Conservation (phyloP, 2,329 filamentous ascomycete genomes). For the Pyricularia pennisetigena region DNA sequence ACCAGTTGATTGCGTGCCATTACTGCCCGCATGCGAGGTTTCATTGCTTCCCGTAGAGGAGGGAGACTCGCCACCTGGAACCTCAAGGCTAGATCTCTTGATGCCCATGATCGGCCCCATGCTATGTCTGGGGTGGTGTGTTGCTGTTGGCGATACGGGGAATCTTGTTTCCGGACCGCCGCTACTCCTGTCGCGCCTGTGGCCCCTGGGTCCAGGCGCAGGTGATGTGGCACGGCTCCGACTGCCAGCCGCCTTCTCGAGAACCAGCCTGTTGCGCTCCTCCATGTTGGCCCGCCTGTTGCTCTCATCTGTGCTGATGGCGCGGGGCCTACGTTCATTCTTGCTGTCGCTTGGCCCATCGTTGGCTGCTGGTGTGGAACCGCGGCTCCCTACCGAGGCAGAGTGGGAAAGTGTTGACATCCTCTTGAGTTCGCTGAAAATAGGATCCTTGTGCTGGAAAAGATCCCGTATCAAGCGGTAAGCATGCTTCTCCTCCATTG, state of each 20-base stretch:
- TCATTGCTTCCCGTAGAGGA: conserved; percentile 18
- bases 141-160: conserved; percentile 60
- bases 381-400: conserved; percentile 33
- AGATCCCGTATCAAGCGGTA: conserved; percentile 86
- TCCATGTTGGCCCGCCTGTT: conserved; percentile 91
- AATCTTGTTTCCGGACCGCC: conserved; percentile 69
- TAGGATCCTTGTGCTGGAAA: conserved; percentile 86
- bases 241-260: conserved; percentile 53
- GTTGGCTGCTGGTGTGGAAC: conserved; percentile 25
- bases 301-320: conserved; percentile 91
- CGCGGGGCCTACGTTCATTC: conserved; percentile 58
- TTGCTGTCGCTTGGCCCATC: conserved; percentile 6
- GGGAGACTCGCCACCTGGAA: conserved; percentile 46
- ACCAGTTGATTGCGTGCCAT: conserved; percentile 10
- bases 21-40: conserved; percentile 19
- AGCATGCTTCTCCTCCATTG: conserved; percentile 89
- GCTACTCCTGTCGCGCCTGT: conserved; percentile 74
- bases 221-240: conserved; percentile 70
- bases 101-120: conserved; percentile 38
- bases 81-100: conserved; percentile 68
- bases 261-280: conserved; percentile 75
- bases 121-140: conserved; percentile 36
- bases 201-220: conserved; percentile 45
- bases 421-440: conserved; percentile 93
- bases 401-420: conserved; percentile 62